Evolutionary conservation across 1,284 basidiomycete species (phyloP).

Genomic region (Tilletia horrida): DNA sequence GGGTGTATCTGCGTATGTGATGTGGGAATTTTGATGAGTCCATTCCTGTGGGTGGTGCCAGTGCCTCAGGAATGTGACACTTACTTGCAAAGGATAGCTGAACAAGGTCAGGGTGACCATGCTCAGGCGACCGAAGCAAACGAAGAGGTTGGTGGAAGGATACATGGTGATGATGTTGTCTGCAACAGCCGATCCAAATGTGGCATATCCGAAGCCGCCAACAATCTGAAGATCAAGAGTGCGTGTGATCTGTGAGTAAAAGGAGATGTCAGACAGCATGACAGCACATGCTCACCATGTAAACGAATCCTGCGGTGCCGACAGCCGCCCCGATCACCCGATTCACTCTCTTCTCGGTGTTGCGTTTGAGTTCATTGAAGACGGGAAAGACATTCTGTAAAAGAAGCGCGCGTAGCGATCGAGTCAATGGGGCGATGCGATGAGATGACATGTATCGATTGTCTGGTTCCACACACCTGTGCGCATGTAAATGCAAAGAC

Average conservation of each 20-base stretch:
- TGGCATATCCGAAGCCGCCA: slow-evolving; percentile 76
- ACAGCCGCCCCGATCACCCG: slow-evolving; percentile 81
- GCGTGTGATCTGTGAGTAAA: too few species aligned
- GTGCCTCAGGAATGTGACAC: too few species aligned
- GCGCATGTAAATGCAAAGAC: slow-evolving; percentile 68
- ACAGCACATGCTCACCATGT: slow-evolving; percentile 25
- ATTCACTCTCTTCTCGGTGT: slow-evolving; percentile 80
- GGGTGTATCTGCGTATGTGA: slow-evolving; percentile 62
- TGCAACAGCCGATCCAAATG: slow-evolving; percentile 74
- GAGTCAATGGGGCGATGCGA: too few species aligned
- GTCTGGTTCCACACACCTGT: slow-evolving; percentile 22
- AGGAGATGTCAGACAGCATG: background rate
- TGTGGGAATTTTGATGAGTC: background rate
- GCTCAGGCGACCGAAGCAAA: slow-evolving; percentile 86
- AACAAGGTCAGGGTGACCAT: slow-evolving; percentile 73
- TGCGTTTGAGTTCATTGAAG: slow-evolving; percentile 83
- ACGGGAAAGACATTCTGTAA: slow-evolving; percentile 62
- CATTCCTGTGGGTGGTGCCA: background rate
- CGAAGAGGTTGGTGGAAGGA: slow-evolving; percentile 84
- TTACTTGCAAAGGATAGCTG: slow-evolving; percentile 61
- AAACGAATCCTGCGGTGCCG: slow-evolving; percentile 59
- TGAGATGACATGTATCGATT: background rate
- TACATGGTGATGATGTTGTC: slow-evolving; percentile 61
- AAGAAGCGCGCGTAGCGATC: too few species aligned
- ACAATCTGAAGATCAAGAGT: slow-evolving; percentile 33